Evolutionary conservation across 139 green algal genomes (phyloP).

Genomic region (Microglena sp.): DNA sequence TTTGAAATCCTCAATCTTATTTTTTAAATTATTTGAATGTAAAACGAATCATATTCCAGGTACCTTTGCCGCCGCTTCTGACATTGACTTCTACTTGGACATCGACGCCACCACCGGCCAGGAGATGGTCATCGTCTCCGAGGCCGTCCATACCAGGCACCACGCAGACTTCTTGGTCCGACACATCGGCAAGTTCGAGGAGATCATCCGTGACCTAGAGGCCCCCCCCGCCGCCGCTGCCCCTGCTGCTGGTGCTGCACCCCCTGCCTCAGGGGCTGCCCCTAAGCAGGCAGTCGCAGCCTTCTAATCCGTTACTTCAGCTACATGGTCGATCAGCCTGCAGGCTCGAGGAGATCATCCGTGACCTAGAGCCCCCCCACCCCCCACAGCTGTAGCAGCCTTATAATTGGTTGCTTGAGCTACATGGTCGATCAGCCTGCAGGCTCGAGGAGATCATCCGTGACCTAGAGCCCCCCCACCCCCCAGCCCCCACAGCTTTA

Average conservation of each 20-base stretch:
- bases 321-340: too few species aligned
- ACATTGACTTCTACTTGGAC: slow-evolving; percentile 79
- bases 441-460: slow-evolving; percentile 48
- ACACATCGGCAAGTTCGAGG: slow-evolving; percentile 58
- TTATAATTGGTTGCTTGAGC: too few species aligned
- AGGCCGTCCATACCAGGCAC: slow-evolving; percentile 32
- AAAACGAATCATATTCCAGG: too few species aligned
- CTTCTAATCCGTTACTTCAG: too few species aligned
- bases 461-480: slow-evolving; percentile 40
- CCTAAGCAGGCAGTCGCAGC: not conserved
- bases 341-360: slow-evolving; percentile 47
- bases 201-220: slow-evolving; percentile 53
- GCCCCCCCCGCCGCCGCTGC: not conserved
- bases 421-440: too few species aligned
- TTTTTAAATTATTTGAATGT: not conserved
- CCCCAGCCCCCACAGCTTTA: too few species aligned
- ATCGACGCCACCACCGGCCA: slow-evolving; percentile 42
- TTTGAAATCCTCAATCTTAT: too few species aligned
- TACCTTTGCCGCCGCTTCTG: slow-evolving; percentile 13
- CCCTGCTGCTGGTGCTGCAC: not conserved
- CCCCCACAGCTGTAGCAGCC: too few species aligned
- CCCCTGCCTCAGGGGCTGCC: too few species aligned
- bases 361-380: slow-evolving; percentile 40
- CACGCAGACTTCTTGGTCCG: slow-evolving; percentile 57
- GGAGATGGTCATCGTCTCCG: slow-evolving; percentile 57